phyloP scores from a whole-genome alignment of 2,329 filamentous ascomycete species.

The Biscogniauxia sp. region DNA sequence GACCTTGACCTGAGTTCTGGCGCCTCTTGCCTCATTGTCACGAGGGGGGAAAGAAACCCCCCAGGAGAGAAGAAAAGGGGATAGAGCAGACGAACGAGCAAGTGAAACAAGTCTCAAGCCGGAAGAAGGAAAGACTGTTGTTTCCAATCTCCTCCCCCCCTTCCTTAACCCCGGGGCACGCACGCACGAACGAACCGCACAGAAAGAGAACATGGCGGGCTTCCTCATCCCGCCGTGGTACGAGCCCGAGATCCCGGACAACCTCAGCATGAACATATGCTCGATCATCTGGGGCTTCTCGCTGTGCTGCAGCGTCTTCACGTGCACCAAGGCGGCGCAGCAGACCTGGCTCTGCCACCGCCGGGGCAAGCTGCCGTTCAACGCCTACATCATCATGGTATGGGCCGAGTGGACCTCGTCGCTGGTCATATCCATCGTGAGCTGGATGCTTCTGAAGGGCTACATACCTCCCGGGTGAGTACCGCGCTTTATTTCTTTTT shows the following conservation, averaged over 20 bases:
- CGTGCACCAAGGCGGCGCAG: constrained; percentile 26
- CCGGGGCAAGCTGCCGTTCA: constrained; percentile 25
- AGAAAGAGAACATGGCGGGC: not conserved
- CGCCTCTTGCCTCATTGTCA: too few species aligned
- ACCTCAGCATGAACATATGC: constrained; percentile 28
- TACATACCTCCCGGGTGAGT: constrained; percentile 25
- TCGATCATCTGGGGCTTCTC: constrained; percentile 33
- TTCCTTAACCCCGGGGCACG: too few species aligned
- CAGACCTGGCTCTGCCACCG: constrained; percentile 28
- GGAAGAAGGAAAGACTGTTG: too few species aligned
- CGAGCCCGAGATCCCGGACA: not conserved
- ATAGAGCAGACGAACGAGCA: too few species aligned
- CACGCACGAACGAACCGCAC: too few species aligned
- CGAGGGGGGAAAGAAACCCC: too few species aligned
- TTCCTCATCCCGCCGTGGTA: constrained; percentile 12
- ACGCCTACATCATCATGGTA: constrained; percentile 34
- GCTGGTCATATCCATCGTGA: constrained; percentile 27
- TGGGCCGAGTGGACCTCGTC: constrained; percentile 33
- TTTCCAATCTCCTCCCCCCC: too few species aligned
- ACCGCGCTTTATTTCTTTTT: not conserved
- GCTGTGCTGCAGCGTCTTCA: constrained; percentile 31
- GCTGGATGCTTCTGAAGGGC: constrained; percentile 30
- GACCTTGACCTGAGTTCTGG: too few species aligned
- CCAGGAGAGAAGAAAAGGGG: too few species aligned
- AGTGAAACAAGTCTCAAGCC: too few species aligned